Percentiles rank a stretch among this genome's conserved stretches.
Evolutionary conservation across 345 rosid genomes (phyloP).

Genomic region (Aquilaria malaccensis): DNA sequence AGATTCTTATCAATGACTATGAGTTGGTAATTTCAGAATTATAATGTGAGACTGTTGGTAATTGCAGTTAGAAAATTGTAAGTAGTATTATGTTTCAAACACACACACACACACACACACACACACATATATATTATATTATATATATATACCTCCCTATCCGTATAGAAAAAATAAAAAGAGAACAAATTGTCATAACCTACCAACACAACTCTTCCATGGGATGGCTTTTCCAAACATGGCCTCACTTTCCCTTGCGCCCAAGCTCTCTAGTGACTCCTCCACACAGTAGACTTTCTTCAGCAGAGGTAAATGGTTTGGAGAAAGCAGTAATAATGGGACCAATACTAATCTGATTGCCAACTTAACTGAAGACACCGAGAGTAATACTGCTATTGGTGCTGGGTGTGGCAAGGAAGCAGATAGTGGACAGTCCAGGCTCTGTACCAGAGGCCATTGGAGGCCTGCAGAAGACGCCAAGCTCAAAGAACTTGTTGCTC

Average conservation of each 20-base stretch:
- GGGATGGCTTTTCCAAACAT: conserved; percentile 34
- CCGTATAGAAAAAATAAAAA: too few species aligned
- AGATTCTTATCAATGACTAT: too few species aligned
- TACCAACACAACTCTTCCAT: conserved; percentile 1
- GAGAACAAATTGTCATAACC: too few species aligned
- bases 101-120: too few species aligned
- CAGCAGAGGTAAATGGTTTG: conserved; percentile 18
- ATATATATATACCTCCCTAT: too few species aligned
- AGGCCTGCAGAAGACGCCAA: conserved; percentile 88
- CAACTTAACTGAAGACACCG: conserved; percentile 24
- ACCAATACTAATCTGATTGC: conserved; percentile 15
- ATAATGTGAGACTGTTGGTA: too few species aligned
- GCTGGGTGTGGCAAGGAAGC: conserved; percentile 28
- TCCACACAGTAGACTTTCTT: conserved; percentile 14
- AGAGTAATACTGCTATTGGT: conserved; percentile 10
- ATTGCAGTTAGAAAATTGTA: too few species aligned
- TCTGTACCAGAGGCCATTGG: conserved; percentile 97
- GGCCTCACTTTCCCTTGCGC: conserved; percentile 40
- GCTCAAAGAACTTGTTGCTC: conserved; percentile 87
- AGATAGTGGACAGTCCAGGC: conserved; percentile 48
- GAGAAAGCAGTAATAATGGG: conserved; percentile 13
- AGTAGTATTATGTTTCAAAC: too few species aligned
- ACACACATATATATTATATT: too few species aligned
- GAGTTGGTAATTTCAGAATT: too few species aligned
- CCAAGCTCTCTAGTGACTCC: conserved; percentile 8